Evolutionary conservation across 345 rosid genomes (phyloP), one percentile per base, ranked within the genome.

Genomic region (Syzygium aqueum): DNA sequence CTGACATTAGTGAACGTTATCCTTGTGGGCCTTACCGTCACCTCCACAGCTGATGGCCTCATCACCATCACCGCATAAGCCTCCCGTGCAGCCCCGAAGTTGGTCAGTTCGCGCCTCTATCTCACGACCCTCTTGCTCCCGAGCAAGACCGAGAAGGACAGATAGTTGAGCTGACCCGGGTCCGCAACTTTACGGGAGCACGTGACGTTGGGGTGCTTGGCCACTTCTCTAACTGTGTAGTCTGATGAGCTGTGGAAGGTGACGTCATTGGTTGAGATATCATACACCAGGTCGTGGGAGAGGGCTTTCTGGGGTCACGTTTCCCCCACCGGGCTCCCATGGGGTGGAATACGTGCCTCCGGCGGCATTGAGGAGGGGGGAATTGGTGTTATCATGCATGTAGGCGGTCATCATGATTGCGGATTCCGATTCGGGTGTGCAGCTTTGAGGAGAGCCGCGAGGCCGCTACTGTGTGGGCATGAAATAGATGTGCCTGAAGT

Each of bases 161-260:
- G 99, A 87, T 97, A 96, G 89, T 97, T 97, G 84, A 97, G 97
- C n/a, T 93, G 88, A 19, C 98, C 97, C 4, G 96, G 98, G 90
- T 92, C 92, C 1, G 89, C 63, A 87, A 93, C 90, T 88, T 92
- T 96, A 84, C 27, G 92, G 0, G 93, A 67, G 84, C 99, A 97
- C 9, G 91, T 93, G 51, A 92, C 57, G 54, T 91, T 91, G 30
- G 96, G 95, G 8, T 94, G 91, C 87, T 95, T 95, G 53, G 92
- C 94, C 19, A 97, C 89, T 14, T 92, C 86, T 82, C 92, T 91
- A 63, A 97, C 91, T n/a, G n/a, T n/a, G n/a, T n/a, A n/a, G n/a
- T n/a, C n/a, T n/a, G n/a, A n/a, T n/a, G n/a, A n/a, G n/a, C 99
- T 95, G 90, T 95, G 87, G 93, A 96, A 97, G 40, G 92, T 80